These are phyloP conservation scores for Tulasnella sp. DNA, from an alignment of 768 basidiomycete species.

Conservation along the genomic window DNA sequence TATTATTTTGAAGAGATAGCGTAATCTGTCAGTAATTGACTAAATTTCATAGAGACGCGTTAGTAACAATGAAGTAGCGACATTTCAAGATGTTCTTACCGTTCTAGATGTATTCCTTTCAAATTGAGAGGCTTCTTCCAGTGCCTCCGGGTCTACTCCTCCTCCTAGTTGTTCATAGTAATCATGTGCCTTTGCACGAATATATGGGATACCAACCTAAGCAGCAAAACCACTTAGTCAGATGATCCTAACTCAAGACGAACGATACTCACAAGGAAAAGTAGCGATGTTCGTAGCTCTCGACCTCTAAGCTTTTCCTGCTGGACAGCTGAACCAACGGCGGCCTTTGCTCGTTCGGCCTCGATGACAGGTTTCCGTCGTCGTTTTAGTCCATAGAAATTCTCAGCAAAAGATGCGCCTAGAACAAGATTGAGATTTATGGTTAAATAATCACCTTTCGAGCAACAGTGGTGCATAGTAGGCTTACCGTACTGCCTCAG, in stretches of 20 bases:
- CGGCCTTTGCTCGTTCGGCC: slow-evolving; percentile 50
- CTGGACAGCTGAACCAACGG: slow-evolving; percentile 39
- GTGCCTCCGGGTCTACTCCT: slow-evolving; percentile 51
- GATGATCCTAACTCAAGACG: not conserved
- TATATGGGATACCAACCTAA: slow-evolving; percentile 78
- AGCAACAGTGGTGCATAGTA: not conserved
- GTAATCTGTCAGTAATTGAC: slow-evolving; percentile 29
- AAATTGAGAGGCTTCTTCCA: slow-evolving; percentile 39
- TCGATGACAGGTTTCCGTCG: slow-evolving; percentile 58
- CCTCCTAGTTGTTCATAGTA: slow-evolving; percentile 86
- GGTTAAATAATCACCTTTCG: not conserved
- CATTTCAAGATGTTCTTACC: not conserved
- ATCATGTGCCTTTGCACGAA: slow-evolving; percentile 79
- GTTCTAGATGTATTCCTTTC: not conserved
- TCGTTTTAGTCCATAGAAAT: slow-evolving; percentile 88
- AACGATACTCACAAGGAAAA: slow-evolving; percentile 53
- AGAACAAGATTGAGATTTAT: not conserved
- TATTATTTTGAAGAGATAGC: slow-evolving; percentile 49
- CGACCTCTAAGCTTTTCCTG: slow-evolving; percentile 51
- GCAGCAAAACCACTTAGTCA: not conserved
- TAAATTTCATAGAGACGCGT: too few species aligned
- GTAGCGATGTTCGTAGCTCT: slow-evolving; percentile 64
- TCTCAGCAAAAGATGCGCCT: slow-evolving; percentile 92
- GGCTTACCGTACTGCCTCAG: slow-evolving; percentile 67
- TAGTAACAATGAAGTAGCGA: not conserved